These are phyloP conservation scores for Mrakia frigida DNA, from an alignment of 768 basidiomycete species.

Conservation along the genomic window DNA sequence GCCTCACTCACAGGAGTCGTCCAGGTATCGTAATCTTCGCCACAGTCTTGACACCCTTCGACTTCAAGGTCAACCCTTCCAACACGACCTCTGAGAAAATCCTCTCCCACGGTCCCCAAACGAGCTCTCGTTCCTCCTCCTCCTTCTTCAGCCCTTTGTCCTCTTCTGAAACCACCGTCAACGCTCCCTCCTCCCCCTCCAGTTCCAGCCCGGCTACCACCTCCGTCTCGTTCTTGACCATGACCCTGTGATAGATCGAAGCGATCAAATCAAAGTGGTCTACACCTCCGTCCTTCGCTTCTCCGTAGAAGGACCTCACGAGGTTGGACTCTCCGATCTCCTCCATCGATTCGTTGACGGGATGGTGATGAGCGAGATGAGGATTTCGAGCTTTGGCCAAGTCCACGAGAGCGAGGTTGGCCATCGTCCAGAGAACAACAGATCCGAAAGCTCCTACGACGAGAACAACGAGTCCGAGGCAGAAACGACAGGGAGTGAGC, in stretches of 20 bases:
- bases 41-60: background rate
- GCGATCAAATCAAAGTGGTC: background rate
- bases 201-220: background rate
- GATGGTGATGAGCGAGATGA: background rate
- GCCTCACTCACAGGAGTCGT: background rate
- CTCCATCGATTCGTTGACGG: background rate
- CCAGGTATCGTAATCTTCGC: background rate
- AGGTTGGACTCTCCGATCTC: background rate
- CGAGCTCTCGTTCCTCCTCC: background rate
- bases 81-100: background rate
- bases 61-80: background rate
- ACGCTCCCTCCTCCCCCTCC: background rate
- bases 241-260: background rate
- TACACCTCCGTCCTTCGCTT: background rate
- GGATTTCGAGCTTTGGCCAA: background rate
- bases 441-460: background rate
- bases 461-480: background rate
- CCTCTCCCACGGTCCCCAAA: slow-evolving; percentile 7
- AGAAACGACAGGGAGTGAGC: background rate
- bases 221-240: background rate
- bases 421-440: background rate
- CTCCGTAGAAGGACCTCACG: background rate
- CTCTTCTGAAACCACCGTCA: background rate
- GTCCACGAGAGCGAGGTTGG: background rate
- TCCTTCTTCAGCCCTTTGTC: background rate